Conservation (phyloP, 2,329 filamentous ascomycete genomes). For the Epichloe festucae region DNA sequence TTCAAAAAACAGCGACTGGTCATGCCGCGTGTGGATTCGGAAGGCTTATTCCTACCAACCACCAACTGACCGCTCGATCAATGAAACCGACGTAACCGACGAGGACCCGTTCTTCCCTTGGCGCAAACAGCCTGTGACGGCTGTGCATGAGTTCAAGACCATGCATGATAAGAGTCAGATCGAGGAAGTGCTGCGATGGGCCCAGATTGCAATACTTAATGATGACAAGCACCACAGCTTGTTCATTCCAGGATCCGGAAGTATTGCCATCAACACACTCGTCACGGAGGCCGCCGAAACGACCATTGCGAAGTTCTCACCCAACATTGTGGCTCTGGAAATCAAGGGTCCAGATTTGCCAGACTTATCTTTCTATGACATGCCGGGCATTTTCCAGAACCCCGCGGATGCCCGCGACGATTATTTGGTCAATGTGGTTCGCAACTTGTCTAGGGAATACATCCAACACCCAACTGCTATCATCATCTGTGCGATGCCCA, state of each 20-base stretch:
- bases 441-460: conserved; percentile 57
- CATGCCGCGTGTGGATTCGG: conserved; percentile 53
- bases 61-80: conserved; percentile 24
- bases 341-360: conserved; percentile 61
- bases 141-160: conserved; percentile 47
- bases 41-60: conserved; percentile 48
- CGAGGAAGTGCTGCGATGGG: conserved; percentile 55
- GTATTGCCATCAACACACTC: conserved; percentile 23
- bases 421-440: conserved; percentile 59
- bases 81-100: conserved; percentile 33
- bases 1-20: conserved; percentile 46
- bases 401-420: conserved; percentile 49
- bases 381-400: conserved; percentile 70
- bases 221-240: conserved; percentile 39
- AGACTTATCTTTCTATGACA: conserved; percentile 69
- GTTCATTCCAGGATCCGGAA: conserved; percentile 39
- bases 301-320: conserved; percentile 58
- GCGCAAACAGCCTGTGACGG: conserved; percentile 33
- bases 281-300: conserved; percentile 24
- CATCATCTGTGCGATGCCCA: conserved; percentile 63
- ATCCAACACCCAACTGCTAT: conserved; percentile 57
- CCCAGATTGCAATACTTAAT: conserved; percentile 66
- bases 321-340: conserved; percentile 66
- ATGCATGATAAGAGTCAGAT: conserved; percentile 50
- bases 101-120: conserved; percentile 52